Percentiles rank a stretch among this genome's conserved stretches.
Evolutionary conservation across 768 basidiomycete genomes (phyloP).

Genomic region (Suillus plorans): DNA sequence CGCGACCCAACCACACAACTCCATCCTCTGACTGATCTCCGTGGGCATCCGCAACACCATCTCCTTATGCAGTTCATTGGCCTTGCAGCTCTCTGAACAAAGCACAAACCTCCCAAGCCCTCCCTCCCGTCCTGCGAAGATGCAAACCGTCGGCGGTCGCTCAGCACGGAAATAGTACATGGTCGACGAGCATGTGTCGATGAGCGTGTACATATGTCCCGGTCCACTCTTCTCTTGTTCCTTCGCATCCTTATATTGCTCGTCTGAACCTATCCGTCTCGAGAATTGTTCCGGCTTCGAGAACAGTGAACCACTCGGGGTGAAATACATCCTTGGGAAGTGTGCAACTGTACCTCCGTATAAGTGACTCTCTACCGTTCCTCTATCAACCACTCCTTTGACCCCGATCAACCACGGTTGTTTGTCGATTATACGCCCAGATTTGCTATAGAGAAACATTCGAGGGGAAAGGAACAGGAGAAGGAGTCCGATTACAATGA

Average conservation of each 20-base stretch:
- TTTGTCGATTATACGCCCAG: conserved; percentile 12
- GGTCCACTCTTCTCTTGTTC: neutral
- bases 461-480: conserved; percentile 8
- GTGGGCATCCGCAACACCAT: conserved; percentile 13
- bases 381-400: conserved; percentile 5
- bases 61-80: conserved; percentile 20
- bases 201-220: conserved; percentile 13
- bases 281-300: neutral
- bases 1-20: neutral
- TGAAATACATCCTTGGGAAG: conserved; percentile 4
- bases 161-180: conserved; percentile 10
- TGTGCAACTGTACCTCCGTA: conserved; percentile 12
- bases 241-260: neutral
- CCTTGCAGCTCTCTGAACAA: conserved; percentile 18
- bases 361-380: conserved; percentile 7
- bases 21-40: conserved; percentile 1
- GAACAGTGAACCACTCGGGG: conserved; percentile 12
- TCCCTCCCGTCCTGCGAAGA: conserved; percentile 22
- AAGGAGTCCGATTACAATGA: conserved; percentile 1
- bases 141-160: neutral
- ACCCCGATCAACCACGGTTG: conserved; percentile 22
- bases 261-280: conserved; percentile 11
- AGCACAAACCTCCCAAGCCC: conserved; percentile 22
- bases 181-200: conserved; percentile 16
- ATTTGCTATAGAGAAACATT: conserved; percentile 12